A percentile compares a stretch with the other conserved stretches of the same genome.
These are phyloP conservation scores for Colletotrichum musicola DNA, from an alignment of 2,329 filamentous ascomycete species.

Conservation along the genomic window DNA sequence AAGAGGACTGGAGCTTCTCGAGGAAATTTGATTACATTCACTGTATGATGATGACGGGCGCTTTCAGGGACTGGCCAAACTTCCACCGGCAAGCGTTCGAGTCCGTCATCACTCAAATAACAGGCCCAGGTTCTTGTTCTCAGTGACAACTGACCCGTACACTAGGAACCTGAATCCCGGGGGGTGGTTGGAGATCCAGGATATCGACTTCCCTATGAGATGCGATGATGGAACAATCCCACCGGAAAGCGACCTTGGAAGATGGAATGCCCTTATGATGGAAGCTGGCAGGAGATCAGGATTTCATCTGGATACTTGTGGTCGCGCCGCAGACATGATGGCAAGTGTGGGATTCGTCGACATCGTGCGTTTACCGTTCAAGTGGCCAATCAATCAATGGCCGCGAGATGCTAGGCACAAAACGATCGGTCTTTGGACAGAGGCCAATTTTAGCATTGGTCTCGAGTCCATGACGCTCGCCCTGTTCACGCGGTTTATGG, in stretches of 20 bases:
- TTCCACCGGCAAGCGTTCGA: conserved; percentile 44
- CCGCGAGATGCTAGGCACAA: conserved; percentile 45
- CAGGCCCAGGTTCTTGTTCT: neutral
- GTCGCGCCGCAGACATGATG: conserved; percentile 45
- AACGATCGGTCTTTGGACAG: conserved; percentile 42
- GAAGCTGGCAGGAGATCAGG: conserved; percentile 46
- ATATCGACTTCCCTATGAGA: conserved; percentile 49
- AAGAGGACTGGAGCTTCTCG: conserved; percentile 59
- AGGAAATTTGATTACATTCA: conserved; percentile 52
- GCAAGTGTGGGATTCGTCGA: conserved; percentile 44
- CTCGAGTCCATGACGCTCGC: conserved; percentile 45
- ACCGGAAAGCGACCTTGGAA: conserved; percentile 41
- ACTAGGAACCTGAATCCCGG: conserved; percentile 48
- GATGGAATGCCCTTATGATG: conserved; percentile 48
- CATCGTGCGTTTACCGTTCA: conserved; percentile 42
- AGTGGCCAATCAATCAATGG: conserved; percentile 48
- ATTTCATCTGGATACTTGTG: conserved; percentile 45
- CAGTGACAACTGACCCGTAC: neutral
- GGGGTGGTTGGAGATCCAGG: conserved; percentile 54
- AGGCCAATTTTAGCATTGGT: conserved; percentile 42
- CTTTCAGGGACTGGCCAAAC: conserved; percentile 44
- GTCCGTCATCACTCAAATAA: conserved; percentile 13
- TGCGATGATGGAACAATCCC: conserved; percentile 48
- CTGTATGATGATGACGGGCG: conserved; percentile 49
- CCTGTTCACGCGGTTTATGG: conserved; percentile 44